Percentiles rank a stretch among this genome's conserved stretches.
phyloP scores from a whole-genome alignment of 305 asterid genomes.

The Lippia alba region DNA sequence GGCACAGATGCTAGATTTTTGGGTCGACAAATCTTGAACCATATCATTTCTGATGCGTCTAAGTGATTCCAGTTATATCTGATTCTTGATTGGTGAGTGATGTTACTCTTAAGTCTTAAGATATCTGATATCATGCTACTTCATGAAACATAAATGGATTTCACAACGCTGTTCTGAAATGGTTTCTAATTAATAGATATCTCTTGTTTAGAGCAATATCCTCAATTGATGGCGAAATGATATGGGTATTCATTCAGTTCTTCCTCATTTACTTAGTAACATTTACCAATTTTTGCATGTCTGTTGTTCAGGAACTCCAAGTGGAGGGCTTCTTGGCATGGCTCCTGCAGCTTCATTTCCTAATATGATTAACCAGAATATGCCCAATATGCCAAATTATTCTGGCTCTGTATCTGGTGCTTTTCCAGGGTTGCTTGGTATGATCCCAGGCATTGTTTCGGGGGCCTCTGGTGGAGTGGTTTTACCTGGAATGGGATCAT shows the following conservation, averaged over 20 bases:
- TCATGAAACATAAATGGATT: conserved; percentile 4
- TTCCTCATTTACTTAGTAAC: conserved; percentile 19
- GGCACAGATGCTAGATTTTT: too few species aligned
- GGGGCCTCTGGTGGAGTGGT: conserved; percentile 95
- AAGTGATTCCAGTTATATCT: neutral
- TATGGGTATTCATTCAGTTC: neutral
- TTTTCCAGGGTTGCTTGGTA: conserved; percentile 93
- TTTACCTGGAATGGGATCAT: conserved; percentile 91
- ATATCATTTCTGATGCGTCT: neutral
- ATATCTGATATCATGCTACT: conserved; percentile 5
- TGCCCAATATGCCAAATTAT: conserved; percentile 99
- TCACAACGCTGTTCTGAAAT: conserved; percentile 1
- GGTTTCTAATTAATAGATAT: conserved; percentile 3
- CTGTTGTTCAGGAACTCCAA: conserved; percentile 66
- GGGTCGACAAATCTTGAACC: neutral
- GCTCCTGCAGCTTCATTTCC: conserved; percentile 75
- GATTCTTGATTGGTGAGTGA: conserved; percentile 3
- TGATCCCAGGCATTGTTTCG: conserved; percentile 87
- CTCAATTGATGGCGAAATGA: neutral
- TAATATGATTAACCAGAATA: conserved; percentile 85
- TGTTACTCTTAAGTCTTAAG: neutral
- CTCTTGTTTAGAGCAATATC: conserved; percentile 4
- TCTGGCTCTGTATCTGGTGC: conserved; percentile 93
- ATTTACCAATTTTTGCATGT: conserved; percentile 21
- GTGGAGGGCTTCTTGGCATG: conserved; percentile 86